phyloP scores from a whole-genome alignment of 2,329 filamentous ascomycete genomes.

The Fusarium torulosum region DNA sequence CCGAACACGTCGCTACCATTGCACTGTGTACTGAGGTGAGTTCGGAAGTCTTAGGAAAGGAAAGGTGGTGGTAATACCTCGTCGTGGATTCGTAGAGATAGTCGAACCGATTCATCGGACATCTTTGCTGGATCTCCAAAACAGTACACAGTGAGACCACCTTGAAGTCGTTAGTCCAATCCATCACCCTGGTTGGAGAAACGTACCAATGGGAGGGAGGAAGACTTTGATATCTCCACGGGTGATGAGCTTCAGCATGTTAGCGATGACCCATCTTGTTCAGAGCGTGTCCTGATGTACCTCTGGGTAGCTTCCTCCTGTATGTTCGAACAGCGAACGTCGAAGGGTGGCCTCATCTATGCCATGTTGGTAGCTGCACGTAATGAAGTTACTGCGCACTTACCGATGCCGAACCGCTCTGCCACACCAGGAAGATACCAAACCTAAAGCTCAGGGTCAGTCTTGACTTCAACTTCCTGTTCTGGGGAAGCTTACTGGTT shows the following conservation, averaged over 20 bases:
- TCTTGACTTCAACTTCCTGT: not conserved
- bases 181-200: not conserved
- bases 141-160: slow-evolving; percentile 94
- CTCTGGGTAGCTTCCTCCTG: slow-evolving; percentile 95
- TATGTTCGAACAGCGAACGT: slow-evolving; percentile 92
- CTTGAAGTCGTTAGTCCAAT: slow-evolving; percentile 51
- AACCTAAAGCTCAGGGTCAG: slow-evolving; percentile 56
- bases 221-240: slow-evolving; percentile 95
- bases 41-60: not conserved
- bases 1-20: slow-evolving; percentile 98
- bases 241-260: slow-evolving; percentile 77
- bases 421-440: slow-evolving; percentile 91
- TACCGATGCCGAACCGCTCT: slow-evolving; percentile 90
- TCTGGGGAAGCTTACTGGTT: slow-evolving; percentile 74
- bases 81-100: slow-evolving; percentile 85
- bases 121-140: slow-evolving; percentile 96
- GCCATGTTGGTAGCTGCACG: slow-evolving; percentile 44
- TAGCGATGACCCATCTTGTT: slow-evolving; percentile 30
- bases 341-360: slow-evolving; percentile 86
- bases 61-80: slow-evolving; percentile 59
- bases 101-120: slow-evolving; percentile 82
- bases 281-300: slow-evolving; percentile 49
- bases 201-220: slow-evolving; percentile 85
- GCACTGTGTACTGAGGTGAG: slow-evolving; percentile 64
- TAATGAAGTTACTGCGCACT: slow-evolving; percentile 38